Conservation (phyloP, 2,329 filamentous ascomycete genomes). For the Fusarium xyrophilum region DNA sequence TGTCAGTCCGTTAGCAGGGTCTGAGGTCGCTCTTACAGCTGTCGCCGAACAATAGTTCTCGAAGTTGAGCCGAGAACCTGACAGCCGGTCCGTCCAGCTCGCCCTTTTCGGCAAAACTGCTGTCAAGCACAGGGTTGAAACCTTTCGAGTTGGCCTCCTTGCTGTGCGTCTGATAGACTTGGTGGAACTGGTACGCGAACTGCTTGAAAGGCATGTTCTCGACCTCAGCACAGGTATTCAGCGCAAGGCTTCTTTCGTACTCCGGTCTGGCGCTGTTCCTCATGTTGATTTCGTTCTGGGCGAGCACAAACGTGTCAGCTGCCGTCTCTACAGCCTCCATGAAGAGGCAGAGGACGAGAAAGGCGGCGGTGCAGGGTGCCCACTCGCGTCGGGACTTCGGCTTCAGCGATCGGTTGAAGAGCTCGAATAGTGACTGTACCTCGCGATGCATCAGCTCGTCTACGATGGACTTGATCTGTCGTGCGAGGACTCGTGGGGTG, state of each 20-base stretch:
- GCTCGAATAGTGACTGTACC: slow-evolving; percentile 59
- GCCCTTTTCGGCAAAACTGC: slow-evolving; percentile 49
- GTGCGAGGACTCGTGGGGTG: slow-evolving; percentile 61
- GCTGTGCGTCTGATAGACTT: slow-evolving; percentile 64
- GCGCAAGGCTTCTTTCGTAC: slow-evolving; percentile 53
- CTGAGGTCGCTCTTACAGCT: slow-evolving; percentile 51
- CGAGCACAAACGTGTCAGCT: slow-evolving; percentile 59
- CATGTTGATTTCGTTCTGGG: slow-evolving; percentile 58
- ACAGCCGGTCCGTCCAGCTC: slow-evolving; percentile 56
- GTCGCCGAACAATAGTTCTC: slow-evolving; percentile 52
- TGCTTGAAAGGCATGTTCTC: slow-evolving; percentile 67
- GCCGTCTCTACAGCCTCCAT: slow-evolving; percentile 65
- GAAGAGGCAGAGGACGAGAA: slow-evolving; percentile 63
- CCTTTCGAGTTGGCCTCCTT: slow-evolving; percentile 56
- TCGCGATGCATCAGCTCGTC: slow-evolving; percentile 62
- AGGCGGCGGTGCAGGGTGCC: slow-evolving; percentile 64
- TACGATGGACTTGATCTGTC: slow-evolving; percentile 63
- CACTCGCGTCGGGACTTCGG: slow-evolving; percentile 60
- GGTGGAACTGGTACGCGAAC: slow-evolving; percentile 66
- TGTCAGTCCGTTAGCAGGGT: not conserved
- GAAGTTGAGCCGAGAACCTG: slow-evolving; percentile 56
- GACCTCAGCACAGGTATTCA: slow-evolving; percentile 57
- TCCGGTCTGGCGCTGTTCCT: slow-evolving; percentile 48
- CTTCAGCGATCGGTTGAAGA: slow-evolving; percentile 61
- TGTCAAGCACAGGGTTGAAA: slow-evolving; percentile 64